Evolutionary conservation across 805 yeast species (phyloP).

Genomic region (Cyberlindnera amylophila): DNA sequence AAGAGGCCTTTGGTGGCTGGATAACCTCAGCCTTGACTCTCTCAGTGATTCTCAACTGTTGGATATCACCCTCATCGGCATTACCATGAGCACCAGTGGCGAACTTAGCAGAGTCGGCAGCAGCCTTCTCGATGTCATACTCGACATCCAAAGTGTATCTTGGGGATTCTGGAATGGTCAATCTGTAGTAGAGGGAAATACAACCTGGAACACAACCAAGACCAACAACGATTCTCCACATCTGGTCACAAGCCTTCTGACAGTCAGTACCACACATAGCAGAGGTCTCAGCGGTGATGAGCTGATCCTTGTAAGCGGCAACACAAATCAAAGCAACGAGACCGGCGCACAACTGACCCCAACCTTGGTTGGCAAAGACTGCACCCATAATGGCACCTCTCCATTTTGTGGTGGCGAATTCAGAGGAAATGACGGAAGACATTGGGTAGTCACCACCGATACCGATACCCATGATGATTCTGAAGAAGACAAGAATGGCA

Average conservation of each 20-base stretch:
- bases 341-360: conserved; percentile 91
- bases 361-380: conserved; percentile 94
- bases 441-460: conserved; percentile 97
- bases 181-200: conserved; percentile 82
- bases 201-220: conserved; percentile 88
- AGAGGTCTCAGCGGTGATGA: conserved; percentile 50
- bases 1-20: conserved; percentile 77
- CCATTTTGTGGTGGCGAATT: conserved; percentile 92
- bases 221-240: conserved; percentile 92
- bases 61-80: conserved; percentile 43
- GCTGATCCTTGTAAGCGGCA: conserved; percentile 67
- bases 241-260: conserved; percentile 78
- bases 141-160: conserved; percentile 80
- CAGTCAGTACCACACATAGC: conserved; percentile 64
- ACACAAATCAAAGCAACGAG: conserved; percentile 73
- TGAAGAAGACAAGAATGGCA: conserved; percentile 70
- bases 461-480: conserved; percentile 92
- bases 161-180: conserved; percentile 93
- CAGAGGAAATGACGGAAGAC: conserved; percentile 89
- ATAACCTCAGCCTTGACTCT: conserved; percentile 50
- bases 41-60: conserved; percentile 43
- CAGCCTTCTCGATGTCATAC: conserved; percentile 51
- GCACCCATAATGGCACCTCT: conserved; percentile 98
- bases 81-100: conserved; percentile 47
- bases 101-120: conserved; percentile 53